Evolutionary conservation across 805 yeast genomes (phyloP).

Genomic region (Torulaspora gathmanii): DNA sequence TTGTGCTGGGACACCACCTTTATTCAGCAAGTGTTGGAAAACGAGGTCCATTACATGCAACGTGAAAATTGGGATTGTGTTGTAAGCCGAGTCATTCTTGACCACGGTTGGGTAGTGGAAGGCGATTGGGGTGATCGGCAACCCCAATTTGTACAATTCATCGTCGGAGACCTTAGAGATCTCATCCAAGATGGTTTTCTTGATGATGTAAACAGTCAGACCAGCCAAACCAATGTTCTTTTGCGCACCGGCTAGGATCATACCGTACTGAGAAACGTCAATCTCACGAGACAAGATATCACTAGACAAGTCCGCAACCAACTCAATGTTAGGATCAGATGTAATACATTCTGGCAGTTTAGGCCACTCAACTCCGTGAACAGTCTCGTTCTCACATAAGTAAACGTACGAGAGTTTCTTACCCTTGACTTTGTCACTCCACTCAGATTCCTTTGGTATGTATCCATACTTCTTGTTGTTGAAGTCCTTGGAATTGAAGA

Average conservation of each 20-base stretch:
- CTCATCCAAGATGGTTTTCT: conserved; percentile 65
- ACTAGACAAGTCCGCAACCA: conserved; percentile 94
- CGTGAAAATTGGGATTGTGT: conserved; percentile 92
- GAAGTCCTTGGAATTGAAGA: conserved; percentile 57
- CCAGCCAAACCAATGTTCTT: conserved; percentile 98
- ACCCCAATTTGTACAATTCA: conserved; percentile 50
- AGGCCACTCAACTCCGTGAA: conserved; percentile 85
- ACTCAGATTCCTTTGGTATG: conserved; percentile 61
- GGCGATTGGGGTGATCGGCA: conserved; percentile 87
- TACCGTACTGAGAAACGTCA: conserved; percentile 80
- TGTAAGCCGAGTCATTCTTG: conserved; percentile 86
- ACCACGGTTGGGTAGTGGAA: conserved; percentile 83
- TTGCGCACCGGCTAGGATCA: conserved; percentile 97
- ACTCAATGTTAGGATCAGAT: conserved; percentile 58
- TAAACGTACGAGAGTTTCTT: conserved; percentile 75
- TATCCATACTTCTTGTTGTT: conserved; percentile 53
- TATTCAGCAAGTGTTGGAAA: conserved; percentile 51
- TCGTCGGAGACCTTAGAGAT: conserved; percentile 50
- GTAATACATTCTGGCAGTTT: conserved; percentile 43
- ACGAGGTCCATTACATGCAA: conserved; percentile 81
- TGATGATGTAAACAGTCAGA: conserved; percentile 83
- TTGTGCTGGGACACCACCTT: conserved; percentile 71
- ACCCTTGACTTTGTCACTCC: conserved; percentile 48
- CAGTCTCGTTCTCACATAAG: conserved; percentile 96
- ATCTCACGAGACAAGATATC: conserved; percentile 77